Evolutionary conservation across 768 basidiomycete genomes (phyloP), one percentile per base, ranked within the genome.

Genomic region (Tulasnella sp.): DNA sequence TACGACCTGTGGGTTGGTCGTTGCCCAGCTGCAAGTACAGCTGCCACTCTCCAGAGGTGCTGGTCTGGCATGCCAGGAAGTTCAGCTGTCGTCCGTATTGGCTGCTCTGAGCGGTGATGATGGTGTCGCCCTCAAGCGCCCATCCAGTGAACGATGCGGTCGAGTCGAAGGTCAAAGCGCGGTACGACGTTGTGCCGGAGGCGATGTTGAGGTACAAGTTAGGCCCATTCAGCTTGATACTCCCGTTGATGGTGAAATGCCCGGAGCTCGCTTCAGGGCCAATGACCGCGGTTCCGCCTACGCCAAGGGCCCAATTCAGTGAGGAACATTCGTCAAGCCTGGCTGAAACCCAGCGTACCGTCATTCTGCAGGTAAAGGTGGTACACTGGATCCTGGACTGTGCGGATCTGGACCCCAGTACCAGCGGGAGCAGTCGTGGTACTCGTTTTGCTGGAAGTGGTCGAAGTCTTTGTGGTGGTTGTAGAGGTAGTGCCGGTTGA

Each of bases 51-150:
- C 83, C 83, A 5, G 86, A 70, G 40, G 84, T 83, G 79, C 81
- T 86, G 35, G 86, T 86, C 20, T 86, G 81, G 81, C 89, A 89
- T 10, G 87, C 88, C 35, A 89, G 82, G 83, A 89, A 90, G 82
- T 89, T 89, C 74, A 88, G 85, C 82, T 88, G 86, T 77, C 81
- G 83, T 6, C 86, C 88, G 35, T 86, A 89, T n/a, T n/a, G 5
- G 73, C 73, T 75, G 48, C 69, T 74, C 29, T 57, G 37, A 20
- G 40, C 61, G n/a, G 80, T 81, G 81, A 90, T 88, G 81, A 89
- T 89, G 18, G 89, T 89, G 80, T 90, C 89, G 15, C 89, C 89
- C 82, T 89, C 88, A 48, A 90, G 85, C 46, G 85, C 87, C 89
- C 89, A 89, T 80, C 88, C 85, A 9, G 87, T 87, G 26, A 88